These are phyloP conservation scores for Neospora caninum DNA, from an alignment of 169 alveolate species.

Conservation along the genomic window DNA sequence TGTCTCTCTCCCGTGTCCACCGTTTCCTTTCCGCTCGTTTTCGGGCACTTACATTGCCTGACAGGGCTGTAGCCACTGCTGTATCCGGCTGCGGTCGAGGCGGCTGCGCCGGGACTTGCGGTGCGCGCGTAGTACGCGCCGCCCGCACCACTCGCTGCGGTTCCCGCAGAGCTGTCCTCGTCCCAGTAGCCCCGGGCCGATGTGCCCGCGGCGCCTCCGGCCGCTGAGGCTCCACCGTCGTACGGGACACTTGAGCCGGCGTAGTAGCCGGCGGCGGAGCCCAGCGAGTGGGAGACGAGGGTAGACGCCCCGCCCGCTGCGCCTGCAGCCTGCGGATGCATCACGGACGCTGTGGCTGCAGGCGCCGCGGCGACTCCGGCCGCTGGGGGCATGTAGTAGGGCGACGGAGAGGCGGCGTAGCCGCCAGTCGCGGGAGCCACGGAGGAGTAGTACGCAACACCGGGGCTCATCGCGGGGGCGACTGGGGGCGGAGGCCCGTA, in stretches of 20 bases:
- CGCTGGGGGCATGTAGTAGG: not conserved
- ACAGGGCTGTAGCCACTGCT: slow-evolving; percentile 30
- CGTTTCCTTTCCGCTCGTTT: not conserved
- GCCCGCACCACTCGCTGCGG: not conserved
- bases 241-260: not conserved
- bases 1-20: too few species aligned
- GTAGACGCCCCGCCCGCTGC: not conserved
- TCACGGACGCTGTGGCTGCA: slow-evolving; percentile 31
- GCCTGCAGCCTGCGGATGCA: slow-evolving; percentile 22
- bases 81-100: not conserved
- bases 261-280: not conserved
- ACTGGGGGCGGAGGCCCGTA: slow-evolving; percentile 44
- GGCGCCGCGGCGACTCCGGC: not conserved
- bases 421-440: not conserved
- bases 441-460: not conserved
- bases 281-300: not conserved
- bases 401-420: slow-evolving; percentile 33
- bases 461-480: not conserved
- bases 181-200: slow-evolving; percentile 29
- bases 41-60: slow-evolving; percentile 3
- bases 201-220: not conserved
- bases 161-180: not conserved
- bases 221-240: not conserved
- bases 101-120: not conserved
- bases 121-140: not conserved